A percentile compares a stretch with the other conserved stretches of the same genome.
These are phyloP conservation scores for Paecilomyces sp. DNA, from an alignment of 2,329 filamentous ascomycete species.

Conservation along the genomic window DNA sequence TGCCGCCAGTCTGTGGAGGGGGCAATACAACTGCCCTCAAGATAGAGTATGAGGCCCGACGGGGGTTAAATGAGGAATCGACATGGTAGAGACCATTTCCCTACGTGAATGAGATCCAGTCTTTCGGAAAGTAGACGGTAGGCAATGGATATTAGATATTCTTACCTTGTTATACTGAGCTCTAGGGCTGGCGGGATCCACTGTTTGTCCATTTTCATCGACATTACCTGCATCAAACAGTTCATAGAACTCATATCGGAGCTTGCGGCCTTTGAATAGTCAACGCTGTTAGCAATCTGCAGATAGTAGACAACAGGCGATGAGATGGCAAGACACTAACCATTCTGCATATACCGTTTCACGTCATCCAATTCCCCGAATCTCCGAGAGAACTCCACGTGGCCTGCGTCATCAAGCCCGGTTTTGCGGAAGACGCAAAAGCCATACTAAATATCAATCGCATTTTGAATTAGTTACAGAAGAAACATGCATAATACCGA, in stretches of 20 bases:
- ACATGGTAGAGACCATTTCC: conserved; percentile 50
- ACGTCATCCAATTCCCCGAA: conserved; percentile 53
- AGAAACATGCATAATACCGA: not conserved
- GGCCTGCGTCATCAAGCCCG: conserved; percentile 42
- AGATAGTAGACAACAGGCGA: no score
- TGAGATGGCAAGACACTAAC: conserved; percentile 9
- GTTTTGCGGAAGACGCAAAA: conserved; percentile 47
- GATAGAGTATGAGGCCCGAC: conserved; percentile 46
- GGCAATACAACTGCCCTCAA: conserved; percentile 46
- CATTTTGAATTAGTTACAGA: not conserved
- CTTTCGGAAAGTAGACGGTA: not conserved
- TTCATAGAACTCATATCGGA: conserved; percentile 43
- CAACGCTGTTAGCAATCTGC: no score
- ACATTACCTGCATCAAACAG: conserved; percentile 55
- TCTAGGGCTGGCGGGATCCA: conserved; percentile 34
- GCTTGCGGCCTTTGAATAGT: conserved; percentile 31
- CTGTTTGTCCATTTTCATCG: conserved; percentile 39
- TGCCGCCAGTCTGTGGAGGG: conserved; percentile 40
- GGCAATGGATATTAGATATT: not conserved
- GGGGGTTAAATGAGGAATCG: conserved; percentile 52
- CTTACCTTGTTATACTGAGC: conserved; percentile 35
- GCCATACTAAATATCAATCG: conserved; percentile 39
- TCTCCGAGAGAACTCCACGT: conserved; percentile 44
- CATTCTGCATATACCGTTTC: conserved; percentile 35
- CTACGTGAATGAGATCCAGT: conserved; percentile 6